These are phyloP conservation scores for Umbilicaria muhlenbergii DNA, from an alignment of 495 filamentous ascomycete species.

Conservation along the genomic window DNA sequence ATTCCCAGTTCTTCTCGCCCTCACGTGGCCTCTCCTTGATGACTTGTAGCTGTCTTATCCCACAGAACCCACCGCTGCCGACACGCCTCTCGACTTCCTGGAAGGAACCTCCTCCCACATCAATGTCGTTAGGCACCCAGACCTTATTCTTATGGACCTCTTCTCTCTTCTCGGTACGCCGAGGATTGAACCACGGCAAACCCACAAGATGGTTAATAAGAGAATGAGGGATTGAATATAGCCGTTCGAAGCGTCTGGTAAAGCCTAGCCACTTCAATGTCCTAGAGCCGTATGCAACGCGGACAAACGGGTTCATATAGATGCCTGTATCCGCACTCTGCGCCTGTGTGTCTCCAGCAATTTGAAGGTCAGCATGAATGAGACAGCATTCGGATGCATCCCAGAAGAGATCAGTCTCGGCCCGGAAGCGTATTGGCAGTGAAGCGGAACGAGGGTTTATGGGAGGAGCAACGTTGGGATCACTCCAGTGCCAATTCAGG, in stretches of 20 bases:
- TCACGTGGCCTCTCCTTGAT: conserved; percentile 33
- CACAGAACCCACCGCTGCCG: conserved; percentile 39
- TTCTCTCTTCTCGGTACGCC: conserved; percentile 37
- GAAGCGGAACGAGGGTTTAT: not conserved
- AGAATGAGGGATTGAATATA: conserved; percentile 38
- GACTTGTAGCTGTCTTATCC: conserved; percentile 37
- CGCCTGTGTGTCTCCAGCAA: conserved; percentile 21
- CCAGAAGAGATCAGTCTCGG: conserved; percentile 49
- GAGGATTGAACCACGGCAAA: conserved; percentile 41
- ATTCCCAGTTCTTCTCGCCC: conserved; percentile 40
- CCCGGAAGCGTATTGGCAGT: conserved; percentile 45
- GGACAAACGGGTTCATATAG: conserved; percentile 60
- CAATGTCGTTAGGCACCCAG: conserved; percentile 28
- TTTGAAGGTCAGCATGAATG: conserved; percentile 54
- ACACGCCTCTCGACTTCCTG: conserved; percentile 26
- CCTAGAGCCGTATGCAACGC: conserved; percentile 42
- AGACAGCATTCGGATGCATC: conserved; percentile 71
- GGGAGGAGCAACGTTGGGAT: not conserved
- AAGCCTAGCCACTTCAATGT: conserved; percentile 40
- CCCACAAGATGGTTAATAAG: conserved; percentile 35
- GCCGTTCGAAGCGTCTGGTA: conserved; percentile 41
- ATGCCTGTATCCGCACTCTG: conserved; percentile 35
- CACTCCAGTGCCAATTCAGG: not conserved
- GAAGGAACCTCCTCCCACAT: conserved; percentile 25
- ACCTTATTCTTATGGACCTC: conserved; percentile 36